Conservation (phyloP, 1,139 yeast species). For the Taiozyma sp. region DNA sequence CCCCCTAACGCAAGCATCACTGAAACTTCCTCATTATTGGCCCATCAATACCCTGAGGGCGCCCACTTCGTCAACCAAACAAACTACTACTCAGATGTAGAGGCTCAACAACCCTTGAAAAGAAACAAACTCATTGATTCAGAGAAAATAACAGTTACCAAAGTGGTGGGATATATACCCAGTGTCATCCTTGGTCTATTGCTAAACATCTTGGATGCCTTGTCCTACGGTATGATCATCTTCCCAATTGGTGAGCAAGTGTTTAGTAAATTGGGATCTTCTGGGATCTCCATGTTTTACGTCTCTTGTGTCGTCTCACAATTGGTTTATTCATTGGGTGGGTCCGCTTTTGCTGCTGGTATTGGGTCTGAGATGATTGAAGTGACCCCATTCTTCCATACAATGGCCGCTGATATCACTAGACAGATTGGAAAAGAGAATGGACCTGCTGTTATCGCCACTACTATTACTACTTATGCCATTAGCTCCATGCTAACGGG, state of each 20-base stretch:
- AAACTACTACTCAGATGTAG: slow-evolving; percentile 6
- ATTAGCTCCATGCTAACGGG: slow-evolving; percentile 85
- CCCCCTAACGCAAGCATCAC: background rate
- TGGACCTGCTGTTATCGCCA: slow-evolving; percentile 67
- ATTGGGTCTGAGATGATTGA: slow-evolving; percentile 98
- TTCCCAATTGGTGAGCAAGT: slow-evolving; percentile 84
- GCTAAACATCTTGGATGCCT: slow-evolving; percentile 84
- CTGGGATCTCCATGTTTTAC: slow-evolving; percentile 92
- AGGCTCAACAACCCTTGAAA: slow-evolving; percentile 7
- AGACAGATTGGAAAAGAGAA: slow-evolving; percentile 48
- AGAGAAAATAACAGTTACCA: slow-evolving; percentile 7
- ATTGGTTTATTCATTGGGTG: slow-evolving; percentile 82
- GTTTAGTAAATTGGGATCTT: slow-evolving; percentile 75
- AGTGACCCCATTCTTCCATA: slow-evolving; percentile 94
- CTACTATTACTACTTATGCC: slow-evolving; percentile 85
- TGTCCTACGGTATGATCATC: slow-evolving; percentile 95
- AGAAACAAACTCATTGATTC: background rate
- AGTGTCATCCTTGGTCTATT: slow-evolving; percentile 80
- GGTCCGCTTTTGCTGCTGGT: slow-evolving; percentile 83
- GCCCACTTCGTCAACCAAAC: background rate
- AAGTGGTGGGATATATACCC: slow-evolving; percentile 29
- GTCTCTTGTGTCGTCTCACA: slow-evolving; percentile 87
- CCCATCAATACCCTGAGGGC: background rate
- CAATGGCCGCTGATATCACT: slow-evolving; percentile 80
- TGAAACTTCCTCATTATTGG: background rate